Base-by-base conservation (phyloP, 2,329 filamentous ascomycete species). In the Fusarium penzigii region DNA sequence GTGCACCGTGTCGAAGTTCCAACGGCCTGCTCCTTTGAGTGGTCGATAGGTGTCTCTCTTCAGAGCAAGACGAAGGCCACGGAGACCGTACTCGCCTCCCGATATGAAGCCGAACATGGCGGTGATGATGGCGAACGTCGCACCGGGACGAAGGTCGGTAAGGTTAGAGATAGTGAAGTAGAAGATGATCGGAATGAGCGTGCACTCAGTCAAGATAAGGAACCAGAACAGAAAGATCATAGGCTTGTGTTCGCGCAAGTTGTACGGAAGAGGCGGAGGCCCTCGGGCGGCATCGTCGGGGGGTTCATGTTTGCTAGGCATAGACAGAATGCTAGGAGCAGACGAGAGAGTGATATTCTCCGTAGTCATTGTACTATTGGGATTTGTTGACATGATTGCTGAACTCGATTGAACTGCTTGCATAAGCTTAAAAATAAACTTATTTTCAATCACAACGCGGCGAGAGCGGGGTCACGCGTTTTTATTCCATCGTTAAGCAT, bases 51-150 rank as follows among this genome's bases (percentile, higher is more conserved):
- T 48, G 43, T 58, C 56, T 4, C 16, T 51, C 12, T 58, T 58
- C 6, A 58, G 0, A 7, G 39, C 44, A 12, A 58, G 43, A 1
- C 56, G 51, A 8, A 58, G 32, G 2, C 56, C 47, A 5, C 56
- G 43, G n/a, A 59, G 52, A 6, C 71, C 73, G 39, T 76, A 77
- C 52, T 78, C 75, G 44, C 76, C 66, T 25, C 75, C 75, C 0
- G 75, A 77, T 7, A 77, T 70, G 47, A 76, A 66, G 45, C 76
- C 76, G 58, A 76, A 78, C 61, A 78, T 75, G 13, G 76, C 72
- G 1, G 75, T 77, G 45, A 78, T 72, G 46, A 78, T 75, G 49
- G 76, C 75, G 49, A 78, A 78, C 45, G 73, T 63, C 5, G 55
- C 56, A 2, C 60, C 62, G 1, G 58, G 56, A 2, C 56, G 54